Conservation (phyloP, 1,284 basidiomycete genomes). For the Vanrija sp. region DNA sequence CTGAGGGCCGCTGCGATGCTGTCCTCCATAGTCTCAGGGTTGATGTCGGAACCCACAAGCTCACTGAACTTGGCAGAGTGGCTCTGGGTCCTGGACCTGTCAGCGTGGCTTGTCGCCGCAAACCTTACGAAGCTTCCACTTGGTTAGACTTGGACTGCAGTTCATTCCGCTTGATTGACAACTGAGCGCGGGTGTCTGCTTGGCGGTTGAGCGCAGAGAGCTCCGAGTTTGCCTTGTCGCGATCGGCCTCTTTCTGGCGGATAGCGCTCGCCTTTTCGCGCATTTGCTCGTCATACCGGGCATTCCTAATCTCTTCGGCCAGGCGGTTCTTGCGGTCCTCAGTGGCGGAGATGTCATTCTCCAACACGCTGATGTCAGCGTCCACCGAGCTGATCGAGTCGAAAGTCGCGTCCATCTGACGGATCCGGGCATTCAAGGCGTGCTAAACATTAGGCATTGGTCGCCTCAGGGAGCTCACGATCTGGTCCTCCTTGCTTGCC, state of each 20-base stretch:
- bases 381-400: slow-evolving; percentile 59
- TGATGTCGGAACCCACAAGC: slow-evolving; percentile 59
- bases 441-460: slow-evolving; percentile 16
- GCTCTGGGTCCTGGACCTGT: slow-evolving; percentile 56
- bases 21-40: slow-evolving; percentile 64
- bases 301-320: slow-evolving; percentile 58
- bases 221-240: slow-evolving; percentile 70
- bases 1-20: slow-evolving; percentile 60
- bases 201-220: slow-evolving; percentile 71
- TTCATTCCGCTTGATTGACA: slow-evolving; percentile 72
- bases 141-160: slow-evolving; percentile 62
- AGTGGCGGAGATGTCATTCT: slow-evolving; percentile 67
- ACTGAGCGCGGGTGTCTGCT: slow-evolving; percentile 73
- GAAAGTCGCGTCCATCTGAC: slow-evolving; percentile 55
- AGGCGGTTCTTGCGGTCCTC: slow-evolving; percentile 57
- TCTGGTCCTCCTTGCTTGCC: slow-evolving; percentile 55
- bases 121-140: slow-evolving; percentile 62
- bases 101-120: neutral
- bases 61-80: slow-evolving; percentile 63
- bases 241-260: slow-evolving; percentile 62
- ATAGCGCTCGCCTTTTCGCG: slow-evolving; percentile 58
- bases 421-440: slow-evolving; percentile 35
- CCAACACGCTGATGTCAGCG: slow-evolving; percentile 58
- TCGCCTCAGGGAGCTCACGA: slow-evolving; percentile 52
- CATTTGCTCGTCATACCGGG: slow-evolving; percentile 69